A percentile compares a stretch with the other conserved stretches of the same genome.
Conservation (phyloP, 164 flowering plant species). For the Vitis riparia region DNA sequence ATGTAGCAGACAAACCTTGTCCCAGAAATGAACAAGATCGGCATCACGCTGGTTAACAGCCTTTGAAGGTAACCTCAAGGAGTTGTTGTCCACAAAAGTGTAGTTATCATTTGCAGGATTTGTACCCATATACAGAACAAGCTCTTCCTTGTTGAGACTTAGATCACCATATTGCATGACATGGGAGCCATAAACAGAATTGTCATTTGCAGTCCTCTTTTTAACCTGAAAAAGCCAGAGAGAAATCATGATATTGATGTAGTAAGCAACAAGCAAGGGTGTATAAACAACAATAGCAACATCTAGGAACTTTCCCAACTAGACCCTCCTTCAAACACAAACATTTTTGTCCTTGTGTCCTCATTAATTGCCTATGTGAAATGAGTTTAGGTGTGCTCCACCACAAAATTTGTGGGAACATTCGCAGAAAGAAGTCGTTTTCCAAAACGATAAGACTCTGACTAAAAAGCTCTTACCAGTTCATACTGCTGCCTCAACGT, state of each 20-base stretch:
- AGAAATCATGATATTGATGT: background rate
- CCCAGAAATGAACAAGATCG: conserved; percentile 82
- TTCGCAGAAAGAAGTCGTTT: background rate
- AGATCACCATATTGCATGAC: conserved; percentile 87
- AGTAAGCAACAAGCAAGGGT: background rate
- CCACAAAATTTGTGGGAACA: background rate
- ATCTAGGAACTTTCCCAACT: background rate
- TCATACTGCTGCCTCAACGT: conserved; percentile 84
- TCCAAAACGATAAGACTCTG: conserved; percentile 2
- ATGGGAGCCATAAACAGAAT: conserved; percentile 63
- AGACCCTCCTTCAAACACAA: background rate
- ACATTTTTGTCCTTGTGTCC: background rate
- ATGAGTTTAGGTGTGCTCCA: background rate
- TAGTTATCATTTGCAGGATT: conserved; percentile 76
- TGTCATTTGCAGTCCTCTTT: conserved; percentile 51
- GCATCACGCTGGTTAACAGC: conserved; percentile 84
- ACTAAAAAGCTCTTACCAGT: conserved; percentile 47
- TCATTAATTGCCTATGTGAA: background rate
- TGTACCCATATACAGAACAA: conserved; percentile 68
- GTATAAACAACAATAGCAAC: background rate
- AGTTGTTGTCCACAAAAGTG: conserved; percentile 52
- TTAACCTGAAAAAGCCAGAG: conserved; percentile 57
- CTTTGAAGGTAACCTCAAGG: conserved; percentile 38
- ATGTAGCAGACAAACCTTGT: conserved; percentile 46
- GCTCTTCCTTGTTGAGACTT: conserved; percentile 41